Evolutionary conservation across 169 alveolate genomes (phyloP), one percentile per base, ranked within the genome.

Genomic region (Miamiensis avidus): DNA sequence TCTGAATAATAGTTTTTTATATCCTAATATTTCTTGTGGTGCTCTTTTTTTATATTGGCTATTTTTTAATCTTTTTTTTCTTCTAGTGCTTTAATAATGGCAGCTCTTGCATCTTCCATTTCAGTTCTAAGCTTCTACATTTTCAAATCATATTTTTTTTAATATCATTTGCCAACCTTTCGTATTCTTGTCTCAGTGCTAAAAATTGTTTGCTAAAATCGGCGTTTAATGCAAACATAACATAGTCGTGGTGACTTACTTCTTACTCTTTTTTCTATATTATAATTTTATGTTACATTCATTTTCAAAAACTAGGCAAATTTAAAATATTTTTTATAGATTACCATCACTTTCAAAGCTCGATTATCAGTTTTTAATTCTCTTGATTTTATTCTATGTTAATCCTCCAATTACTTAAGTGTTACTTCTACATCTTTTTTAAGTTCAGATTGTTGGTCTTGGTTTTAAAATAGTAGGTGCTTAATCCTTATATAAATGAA

Each of bases 1-100:
- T 97, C 98, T 29, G 94, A 89, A 89, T 97, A 97, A 88, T 97
- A 97, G 83, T 93, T 95, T 89, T 97, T 96, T 89, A 97, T 97
- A 64, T 97, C 97, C 31, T 91, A 85, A 34, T 92, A 91, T 81
- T 94, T 94, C 81, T 93, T 90, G 1, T 94, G 94, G 82, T 94
- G 97, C 76, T 89, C 91, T 64, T 88, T 85, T 25, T 93, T 94
- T 69, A 92, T 84, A 65, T 93, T 90, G 82, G 93, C 89, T 25
- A 94, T 93, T 34, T 93, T 93, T 82, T 89, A 75, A 82, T 93
- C 89, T 49, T 91, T 91, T 28, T 79, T 83, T 27, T 81, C 94
- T 77, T 91, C 87, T n/a, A 89, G 82, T 32, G 31, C 83, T 76
- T 88, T 85, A 29, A 85, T 85, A 29, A 33, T 29, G 34, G 88